phyloP scores from a whole-genome alignment of 2,329 filamentous ascomycete genomes.

The Penicillium concentricum region DNA sequence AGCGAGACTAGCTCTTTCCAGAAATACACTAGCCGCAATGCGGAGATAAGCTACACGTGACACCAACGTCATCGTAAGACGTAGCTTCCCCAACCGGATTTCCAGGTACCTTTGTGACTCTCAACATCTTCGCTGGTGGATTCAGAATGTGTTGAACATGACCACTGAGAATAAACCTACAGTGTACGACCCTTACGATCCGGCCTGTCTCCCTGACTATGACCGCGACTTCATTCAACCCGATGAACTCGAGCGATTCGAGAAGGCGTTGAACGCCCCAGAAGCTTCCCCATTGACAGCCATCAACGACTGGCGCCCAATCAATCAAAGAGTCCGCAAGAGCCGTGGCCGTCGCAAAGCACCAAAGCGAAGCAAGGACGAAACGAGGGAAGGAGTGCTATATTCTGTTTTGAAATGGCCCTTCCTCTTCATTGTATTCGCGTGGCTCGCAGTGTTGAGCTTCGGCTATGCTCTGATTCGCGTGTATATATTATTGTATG shows the following conservation, averaged over 20 bases:
- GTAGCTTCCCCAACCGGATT: constrained; percentile 19
- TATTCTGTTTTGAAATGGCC: constrained; percentile 93
- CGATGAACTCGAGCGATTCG: constrained; percentile 74
- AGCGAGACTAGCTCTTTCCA: constrained; percentile 5
- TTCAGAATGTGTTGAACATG: constrained; percentile 33
- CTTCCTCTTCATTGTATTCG: constrained; percentile 72
- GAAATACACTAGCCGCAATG: constrained; percentile 8
- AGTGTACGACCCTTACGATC: constrained; percentile 61
- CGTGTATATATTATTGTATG: constrained; percentile 88
- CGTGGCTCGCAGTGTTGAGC: constrained; percentile 75
- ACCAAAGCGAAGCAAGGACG: constrained; percentile 68
- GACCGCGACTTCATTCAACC: constrained; percentile 73
- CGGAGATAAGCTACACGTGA: constrained; percentile 18
- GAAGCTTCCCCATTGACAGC: constrained; percentile 78
- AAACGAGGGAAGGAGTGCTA: constrained; percentile 89
- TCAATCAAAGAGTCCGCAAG: constrained; percentile 67
- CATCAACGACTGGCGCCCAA: constrained; percentile 92
- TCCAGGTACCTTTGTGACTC: neutral
- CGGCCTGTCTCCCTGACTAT: constrained; percentile 70
- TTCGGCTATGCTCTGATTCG: constrained; percentile 76
- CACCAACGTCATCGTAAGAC: constrained; percentile 15
- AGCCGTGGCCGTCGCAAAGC: constrained; percentile 45
- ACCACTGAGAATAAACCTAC: constrained; percentile 27
- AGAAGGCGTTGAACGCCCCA: constrained; percentile 76
- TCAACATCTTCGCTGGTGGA: neutral